Conservation (phyloP, 2,329 filamentous ascomycete species). For the Chaetomiaceae sp. region DNA sequence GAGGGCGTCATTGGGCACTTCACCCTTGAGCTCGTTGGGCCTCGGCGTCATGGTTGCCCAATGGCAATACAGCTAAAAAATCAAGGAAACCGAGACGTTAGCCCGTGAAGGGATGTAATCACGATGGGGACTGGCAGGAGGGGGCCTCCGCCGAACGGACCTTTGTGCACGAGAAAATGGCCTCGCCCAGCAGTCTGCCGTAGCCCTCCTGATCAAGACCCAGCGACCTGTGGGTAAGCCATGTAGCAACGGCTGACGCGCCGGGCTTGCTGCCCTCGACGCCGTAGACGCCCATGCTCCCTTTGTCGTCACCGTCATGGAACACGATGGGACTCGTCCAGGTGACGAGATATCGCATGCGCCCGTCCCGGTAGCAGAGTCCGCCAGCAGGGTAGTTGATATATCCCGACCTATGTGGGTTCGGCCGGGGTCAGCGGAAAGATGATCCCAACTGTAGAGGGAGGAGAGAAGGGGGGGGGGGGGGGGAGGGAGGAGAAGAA, state of each 20-base stretch:
- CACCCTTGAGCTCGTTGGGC: not conserved
- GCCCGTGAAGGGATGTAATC: no score
- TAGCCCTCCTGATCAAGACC: conserved; percentile 40
- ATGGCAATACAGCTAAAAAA: not conserved
- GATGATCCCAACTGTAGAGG: no score
- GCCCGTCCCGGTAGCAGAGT: not conserved
- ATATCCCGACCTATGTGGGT: no score
- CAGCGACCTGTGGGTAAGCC: conserved; percentile 42
- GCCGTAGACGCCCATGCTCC: conserved; percentile 28
- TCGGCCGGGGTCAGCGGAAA: no score
- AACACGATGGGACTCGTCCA: conserved; percentile 42
- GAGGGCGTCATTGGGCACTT: not conserved
- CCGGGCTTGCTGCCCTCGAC: conserved; percentile 47
- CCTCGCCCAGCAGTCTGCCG: conserved; percentile 40
- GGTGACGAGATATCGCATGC: conserved; percentile 23
- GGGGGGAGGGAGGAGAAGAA: no score
- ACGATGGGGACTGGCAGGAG: no score
- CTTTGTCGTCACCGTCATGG: conserved; percentile 36
- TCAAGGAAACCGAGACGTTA: no score
- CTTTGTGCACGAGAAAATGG: conserved; percentile 37
- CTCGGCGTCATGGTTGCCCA: not conserved
- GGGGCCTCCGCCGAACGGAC: no score
- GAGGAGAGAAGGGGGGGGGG: no score
- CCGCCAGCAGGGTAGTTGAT: conserved; percentile 41
- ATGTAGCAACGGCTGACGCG: conserved; percentile 42